Evolutionary conservation across 345 rosid species (phyloP).

Genomic region (Salix viminalis): DNA sequence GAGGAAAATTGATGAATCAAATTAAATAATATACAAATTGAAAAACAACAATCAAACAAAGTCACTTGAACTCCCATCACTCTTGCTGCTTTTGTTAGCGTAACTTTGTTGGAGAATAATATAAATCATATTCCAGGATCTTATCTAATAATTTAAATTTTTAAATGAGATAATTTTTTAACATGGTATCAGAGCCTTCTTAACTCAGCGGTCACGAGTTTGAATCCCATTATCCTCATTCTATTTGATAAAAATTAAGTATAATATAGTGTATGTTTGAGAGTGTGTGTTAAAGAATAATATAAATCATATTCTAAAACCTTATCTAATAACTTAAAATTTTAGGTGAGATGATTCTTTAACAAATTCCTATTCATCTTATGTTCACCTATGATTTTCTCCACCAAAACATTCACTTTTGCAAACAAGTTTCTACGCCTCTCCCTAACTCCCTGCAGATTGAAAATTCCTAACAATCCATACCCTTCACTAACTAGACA

Average conservation of each 20-base stretch:
- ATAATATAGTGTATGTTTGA: too few species aligned
- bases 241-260: too few species aligned
- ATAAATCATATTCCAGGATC: too few species aligned
- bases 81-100: not conserved
- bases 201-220: too few species aligned
- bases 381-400: slow-evolving; percentile 29
- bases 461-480: slow-evolving; percentile 62
- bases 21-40: too few species aligned
- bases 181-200: too few species aligned
- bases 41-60: slow-evolving; percentile 75
- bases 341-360: too few species aligned
- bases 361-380: slow-evolving; percentile 24
- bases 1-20: not conserved
- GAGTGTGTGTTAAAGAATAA: fast-evolving
- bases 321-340: too few species aligned
- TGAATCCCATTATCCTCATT: fast-evolving
- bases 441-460: slow-evolving; percentile 72
- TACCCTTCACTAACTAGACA: slow-evolving; percentile 69
- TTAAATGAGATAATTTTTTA: fast-evolving
- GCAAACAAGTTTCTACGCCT: slow-evolving; percentile 49
- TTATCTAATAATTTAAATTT: too few species aligned
- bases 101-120: fast-evolving
- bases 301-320: too few species aligned
- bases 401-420: not conserved
- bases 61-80: slow-evolving; percentile 28